Evolutionary conservation across 2,329 filamentous ascomycete genomes (phyloP).

Genomic region (Septoria linicola): DNA sequence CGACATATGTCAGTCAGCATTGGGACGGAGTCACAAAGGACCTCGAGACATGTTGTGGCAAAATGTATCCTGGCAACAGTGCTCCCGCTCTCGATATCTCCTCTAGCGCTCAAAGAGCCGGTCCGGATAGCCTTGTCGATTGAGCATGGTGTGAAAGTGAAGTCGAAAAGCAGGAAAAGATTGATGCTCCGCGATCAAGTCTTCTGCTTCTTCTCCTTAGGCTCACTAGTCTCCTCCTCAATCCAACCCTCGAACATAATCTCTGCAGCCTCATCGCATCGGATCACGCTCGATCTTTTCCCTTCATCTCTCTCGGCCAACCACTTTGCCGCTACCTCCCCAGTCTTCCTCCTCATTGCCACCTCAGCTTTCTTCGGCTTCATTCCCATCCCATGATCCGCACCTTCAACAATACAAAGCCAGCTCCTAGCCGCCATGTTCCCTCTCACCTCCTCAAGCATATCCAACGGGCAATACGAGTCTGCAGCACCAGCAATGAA

Average conservation of each 20-base stretch:
- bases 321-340: slow-evolving; percentile 20
- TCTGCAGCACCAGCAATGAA: slow-evolving; percentile 44
- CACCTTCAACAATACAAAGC: slow-evolving; percentile 39
- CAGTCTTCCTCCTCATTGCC: slow-evolving; percentile 18
- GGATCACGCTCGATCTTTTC: slow-evolving; percentile 6
- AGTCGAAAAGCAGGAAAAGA: no score
- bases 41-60: no score
- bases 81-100: no score
- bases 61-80: no score
- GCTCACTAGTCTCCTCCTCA: not conserved
- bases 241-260: slow-evolving; percentile 6
- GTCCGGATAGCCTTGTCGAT: no score
- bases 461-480: slow-evolving; percentile 37
- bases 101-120: no score
- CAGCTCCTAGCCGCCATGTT: slow-evolving; percentile 43
- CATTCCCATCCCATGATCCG: slow-evolving; percentile 23
- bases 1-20: no score
- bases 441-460: slow-evolving; percentile 34
- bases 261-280: slow-evolving; percentile 11
- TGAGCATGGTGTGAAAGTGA: no score
- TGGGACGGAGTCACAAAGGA: no score
- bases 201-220: not conserved
- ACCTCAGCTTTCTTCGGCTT: slow-evolving; percentile 10
- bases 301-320: slow-evolving; percentile 11
- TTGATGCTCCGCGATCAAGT: no score